Evolutionary conservation across 163 green algal genomes (phyloP), one percentile per base, ranked within the genome.

Genomic region (Chloromonas sp.): DNA sequence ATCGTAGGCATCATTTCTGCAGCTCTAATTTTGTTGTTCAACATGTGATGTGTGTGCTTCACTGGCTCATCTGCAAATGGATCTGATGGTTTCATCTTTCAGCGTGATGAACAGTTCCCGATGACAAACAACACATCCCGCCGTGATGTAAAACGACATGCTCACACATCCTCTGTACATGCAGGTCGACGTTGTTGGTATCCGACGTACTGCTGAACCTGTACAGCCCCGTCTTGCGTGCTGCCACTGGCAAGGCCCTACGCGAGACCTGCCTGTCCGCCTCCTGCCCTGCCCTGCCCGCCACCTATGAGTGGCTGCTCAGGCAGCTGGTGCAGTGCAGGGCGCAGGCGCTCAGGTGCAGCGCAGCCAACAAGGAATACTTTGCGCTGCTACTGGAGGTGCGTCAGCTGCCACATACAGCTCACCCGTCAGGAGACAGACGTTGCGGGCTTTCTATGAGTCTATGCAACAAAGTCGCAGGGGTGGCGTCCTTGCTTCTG

Each of bases 161-260:
- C 36, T 36, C 36, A 36, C 36, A 36, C 36, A 36, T 36, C 5
- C 5, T 76, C 66, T 14, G 13, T 36, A 74, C 74, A 3, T 36
- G 74, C 74, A 79, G 74, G 66, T 74, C 60, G 5, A 3, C 2
- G 0, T 0, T 1, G 11, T 82, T 86, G 85, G 82, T 57, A 61
- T 15, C 14, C 78, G 77, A 81, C 61, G 60, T 81, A 3, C 8
- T 90, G 70, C 77, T 89, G 1, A 15, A 71, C 8, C 71, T 81
- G 60, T 85, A 85, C 3, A 84, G 93, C 79, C 82, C 88, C 14
- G 57, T 71, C n/a, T 61, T 94, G 57, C 90, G 90, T 15, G 74
- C 78, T 2, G 3, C 57, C 0, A 88, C 89, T 0, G 70, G 58
- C 2, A 61, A 83, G 3, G 71, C 91, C 2, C 79, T 93, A 14